These are phyloP conservation scores for Ramichloridium luteum DNA, from an alignment of 2,329 filamentous ascomycete genomes.

Conservation along the genomic window DNA sequence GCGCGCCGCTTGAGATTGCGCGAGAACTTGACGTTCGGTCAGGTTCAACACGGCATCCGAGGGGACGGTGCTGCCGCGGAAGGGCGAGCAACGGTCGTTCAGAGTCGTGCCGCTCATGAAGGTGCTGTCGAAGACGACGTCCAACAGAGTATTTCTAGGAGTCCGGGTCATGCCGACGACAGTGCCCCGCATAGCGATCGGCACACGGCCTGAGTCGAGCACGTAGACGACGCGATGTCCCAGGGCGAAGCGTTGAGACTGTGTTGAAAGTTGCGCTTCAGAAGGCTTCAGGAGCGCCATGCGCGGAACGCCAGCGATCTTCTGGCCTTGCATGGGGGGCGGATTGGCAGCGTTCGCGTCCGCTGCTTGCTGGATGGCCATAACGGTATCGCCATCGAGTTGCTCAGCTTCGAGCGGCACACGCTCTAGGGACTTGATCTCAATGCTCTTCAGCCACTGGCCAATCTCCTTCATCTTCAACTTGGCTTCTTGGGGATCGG, in stretches of 20 bases:
- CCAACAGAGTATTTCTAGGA: slow-evolving; percentile 66
- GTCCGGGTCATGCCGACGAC: slow-evolving; percentile 92
- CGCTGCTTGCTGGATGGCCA: slow-evolving; percentile 63
- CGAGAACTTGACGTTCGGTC: slow-evolving; percentile 67
- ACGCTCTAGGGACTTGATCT: slow-evolving; percentile 83
- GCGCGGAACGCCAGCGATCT: slow-evolving; percentile 69
- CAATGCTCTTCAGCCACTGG: slow-evolving; percentile 81
- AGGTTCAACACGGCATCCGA: slow-evolving; percentile 82
- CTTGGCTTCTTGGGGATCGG: slow-evolving; percentile 56
- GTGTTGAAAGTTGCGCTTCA: slow-evolving; percentile 86
- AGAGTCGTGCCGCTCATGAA: slow-evolving; percentile 97
- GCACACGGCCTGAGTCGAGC: slow-evolving; percentile 84
- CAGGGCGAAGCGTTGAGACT: slow-evolving; percentile 68
- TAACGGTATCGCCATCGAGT: slow-evolving; percentile 81
- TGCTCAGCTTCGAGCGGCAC: slow-evolving; percentile 97
- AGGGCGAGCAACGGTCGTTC: slow-evolving; percentile 78
- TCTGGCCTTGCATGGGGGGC: slow-evolving; percentile 41
- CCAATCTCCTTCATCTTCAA: slow-evolving; percentile 85
- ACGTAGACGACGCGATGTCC: slow-evolving; percentile 91
- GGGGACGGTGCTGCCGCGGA: slow-evolving; percentile 86
- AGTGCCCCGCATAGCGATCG: slow-evolving; percentile 80
- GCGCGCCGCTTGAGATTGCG: slow-evolving; percentile 32
- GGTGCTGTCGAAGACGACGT: slow-evolving; percentile 83
- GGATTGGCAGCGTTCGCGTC: slow-evolving; percentile 48
- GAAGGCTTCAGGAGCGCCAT: slow-evolving; percentile 82